These are phyloP conservation scores for Celoporthe dispersa DNA, from an alignment of 2,329 filamentous ascomycete genomes.

Conservation along the genomic window DNA sequence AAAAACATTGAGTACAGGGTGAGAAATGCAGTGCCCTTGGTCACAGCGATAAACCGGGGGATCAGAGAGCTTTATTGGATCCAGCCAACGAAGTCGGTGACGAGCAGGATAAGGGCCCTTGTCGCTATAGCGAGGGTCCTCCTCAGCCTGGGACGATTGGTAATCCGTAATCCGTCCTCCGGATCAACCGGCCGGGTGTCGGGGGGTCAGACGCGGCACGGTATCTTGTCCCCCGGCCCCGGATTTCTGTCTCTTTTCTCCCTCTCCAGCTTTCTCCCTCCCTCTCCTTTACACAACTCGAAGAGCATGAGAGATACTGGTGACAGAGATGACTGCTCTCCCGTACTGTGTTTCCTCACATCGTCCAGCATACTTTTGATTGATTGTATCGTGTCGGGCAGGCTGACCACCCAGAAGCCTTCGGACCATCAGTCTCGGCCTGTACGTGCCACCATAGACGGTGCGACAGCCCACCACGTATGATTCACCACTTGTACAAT, in stretches of 20 bases:
- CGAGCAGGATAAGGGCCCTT: neutral
- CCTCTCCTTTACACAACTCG: neutral
- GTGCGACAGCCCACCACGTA: neutral
- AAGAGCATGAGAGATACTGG: neutral
- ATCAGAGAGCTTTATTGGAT: neutral
- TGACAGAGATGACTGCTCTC: neutral
- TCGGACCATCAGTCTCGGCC: neutral
- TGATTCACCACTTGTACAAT: neutral
- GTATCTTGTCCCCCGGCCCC: neutral
- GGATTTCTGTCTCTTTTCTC: neutral
- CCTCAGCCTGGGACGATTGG: neutral
- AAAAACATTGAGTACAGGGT: neutral
- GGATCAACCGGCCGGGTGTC: conserved; percentile 7
- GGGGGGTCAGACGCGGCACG: neutral
- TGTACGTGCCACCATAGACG: neutral
- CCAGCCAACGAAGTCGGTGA: neutral
- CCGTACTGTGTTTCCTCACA: neutral
- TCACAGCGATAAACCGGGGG: neutral
- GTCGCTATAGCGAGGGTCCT: neutral
- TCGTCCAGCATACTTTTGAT: neutral
- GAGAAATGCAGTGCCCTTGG: neutral
- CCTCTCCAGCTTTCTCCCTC: neutral
- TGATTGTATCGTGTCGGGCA: neutral
- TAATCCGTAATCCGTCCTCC: conserved; percentile 1
- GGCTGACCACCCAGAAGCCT: neutral